These are phyloP conservation scores for Rhazya stricta DNA, from an alignment of 257 asterid species.

Conservation along the genomic window DNA sequence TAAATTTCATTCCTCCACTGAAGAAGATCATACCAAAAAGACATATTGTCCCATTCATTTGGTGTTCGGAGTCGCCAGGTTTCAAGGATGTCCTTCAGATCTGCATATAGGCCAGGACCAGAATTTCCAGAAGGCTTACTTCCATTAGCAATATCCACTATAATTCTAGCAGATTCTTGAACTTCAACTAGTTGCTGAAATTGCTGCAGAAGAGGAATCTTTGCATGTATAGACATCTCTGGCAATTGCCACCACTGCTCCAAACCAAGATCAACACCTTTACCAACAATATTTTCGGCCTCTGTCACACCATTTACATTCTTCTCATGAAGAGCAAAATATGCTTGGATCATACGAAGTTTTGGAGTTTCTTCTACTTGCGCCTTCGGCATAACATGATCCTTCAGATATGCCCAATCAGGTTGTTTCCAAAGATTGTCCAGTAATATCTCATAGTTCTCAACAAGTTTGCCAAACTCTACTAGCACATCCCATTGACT, in stretches of 20 bases:
- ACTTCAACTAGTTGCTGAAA: constrained; percentile 98
- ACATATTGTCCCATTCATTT: constrained; percentile 96
- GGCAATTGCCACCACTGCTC: constrained; percentile 99
- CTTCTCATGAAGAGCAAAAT: constrained; percentile 98
- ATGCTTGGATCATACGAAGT: constrained; percentile 89
- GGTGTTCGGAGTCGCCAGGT: constrained; percentile 99
- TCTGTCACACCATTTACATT: constrained; percentile 80
- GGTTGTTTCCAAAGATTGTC: constrained; percentile 99
- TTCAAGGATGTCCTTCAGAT: constrained; percentile 97
- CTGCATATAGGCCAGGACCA: constrained; percentile 71
- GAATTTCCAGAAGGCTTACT: constrained; percentile 78
- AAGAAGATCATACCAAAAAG: constrained; percentile 96
- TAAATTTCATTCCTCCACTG: constrained; percentile 99
- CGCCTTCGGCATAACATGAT: constrained; percentile 91
- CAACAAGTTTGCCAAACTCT: constrained; percentile 88
- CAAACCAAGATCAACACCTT: constrained; percentile 96
- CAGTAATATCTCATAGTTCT: constrained; percentile 87
- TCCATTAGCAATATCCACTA: constrained; percentile 89
- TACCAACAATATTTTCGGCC: constrained; percentile 86
- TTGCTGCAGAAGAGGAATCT: constrained; percentile 94
- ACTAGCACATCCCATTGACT: constrained; percentile 97
- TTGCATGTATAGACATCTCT: constrained; percentile 94
- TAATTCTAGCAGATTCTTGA: constrained; percentile 91
- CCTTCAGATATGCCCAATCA: constrained; percentile 89
- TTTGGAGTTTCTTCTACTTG: constrained; percentile 97